A percentile compares a stretch with the other conserved stretches of the same genome.
phyloP scores from a whole-genome alignment of 768 basidiomycete species.

The Tylopilus intermedius region DNA sequence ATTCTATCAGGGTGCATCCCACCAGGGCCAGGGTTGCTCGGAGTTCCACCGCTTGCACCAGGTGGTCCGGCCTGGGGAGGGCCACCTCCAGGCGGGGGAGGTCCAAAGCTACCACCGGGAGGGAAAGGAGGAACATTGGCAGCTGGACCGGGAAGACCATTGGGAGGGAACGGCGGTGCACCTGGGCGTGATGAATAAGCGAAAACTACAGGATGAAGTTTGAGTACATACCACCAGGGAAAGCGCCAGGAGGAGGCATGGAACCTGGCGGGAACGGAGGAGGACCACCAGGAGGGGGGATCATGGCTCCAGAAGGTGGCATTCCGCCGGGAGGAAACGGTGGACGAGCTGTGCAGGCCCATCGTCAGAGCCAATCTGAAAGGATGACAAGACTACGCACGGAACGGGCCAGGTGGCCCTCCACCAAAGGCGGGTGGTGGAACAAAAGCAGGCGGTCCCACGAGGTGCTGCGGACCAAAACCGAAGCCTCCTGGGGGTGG shows the following conservation, averaged over 20 bases:
- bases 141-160: conserved; percentile 28
- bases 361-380: conserved; percentile 1
- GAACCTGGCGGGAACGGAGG: conserved; percentile 72
- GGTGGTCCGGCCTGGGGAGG: conserved; percentile 44
- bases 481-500: conserved; percentile 87
- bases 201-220: neutral
- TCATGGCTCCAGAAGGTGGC: conserved; percentile 46
- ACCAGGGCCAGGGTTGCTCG: conserved; percentile 45
- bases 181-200: conserved; percentile 22
- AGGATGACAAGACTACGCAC: conserved; percentile 7
- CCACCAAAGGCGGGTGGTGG: conserved; percentile 54
- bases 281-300: conserved; percentile 51
- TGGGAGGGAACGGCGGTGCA: conserved; percentile 51
- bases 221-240: conserved; percentile 42
- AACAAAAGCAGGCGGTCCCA: conserved; percentile 47
- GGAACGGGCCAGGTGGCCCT: conserved; percentile 35
- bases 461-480: conserved; percentile 77
- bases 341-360: conserved; percentile 45
- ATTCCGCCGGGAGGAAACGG: conserved; percentile 64
- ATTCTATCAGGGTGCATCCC: conserved; percentile 82
- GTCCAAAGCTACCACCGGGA: conserved; percentile 31
- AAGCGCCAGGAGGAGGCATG: conserved; percentile 44
- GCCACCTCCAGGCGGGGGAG: conserved; percentile 36
- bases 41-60: conserved; percentile 21
- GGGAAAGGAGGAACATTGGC: conserved; percentile 31